Evolutionary conservation across 257 asterid species (phyloP).

Genomic region (Nicotiana noctiflora): DNA sequence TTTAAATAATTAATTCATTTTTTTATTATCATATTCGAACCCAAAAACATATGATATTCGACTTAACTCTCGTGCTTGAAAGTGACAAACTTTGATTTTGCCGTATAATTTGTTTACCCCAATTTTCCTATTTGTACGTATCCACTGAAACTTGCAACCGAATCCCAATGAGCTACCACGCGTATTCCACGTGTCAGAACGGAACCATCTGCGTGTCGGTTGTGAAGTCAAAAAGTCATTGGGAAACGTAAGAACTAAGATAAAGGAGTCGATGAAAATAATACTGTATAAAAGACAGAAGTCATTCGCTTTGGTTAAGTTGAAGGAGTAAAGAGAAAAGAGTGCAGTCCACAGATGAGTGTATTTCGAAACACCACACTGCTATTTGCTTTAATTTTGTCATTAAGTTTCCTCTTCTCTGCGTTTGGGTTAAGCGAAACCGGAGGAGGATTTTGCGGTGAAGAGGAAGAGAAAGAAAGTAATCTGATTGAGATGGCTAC

Average conservation of each 20-base stretch:
- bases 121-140: not conserved
- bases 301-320: not conserved
- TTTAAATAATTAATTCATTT: too few relatives aligned
- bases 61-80: too few relatives aligned
- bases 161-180: not conserved
- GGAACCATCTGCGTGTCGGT: not conserved
- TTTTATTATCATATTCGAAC: too few relatives aligned
- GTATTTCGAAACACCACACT: not conserved
- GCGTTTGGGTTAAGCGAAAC: constrained; percentile 8
- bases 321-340: not conserved
- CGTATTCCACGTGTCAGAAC: not conserved
- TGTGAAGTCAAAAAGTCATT: not conserved
- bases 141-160: not conserved
- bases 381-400: not conserved
- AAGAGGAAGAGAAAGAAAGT: constrained; percentile 8
- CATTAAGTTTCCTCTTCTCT: not conserved
- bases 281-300: not conserved
- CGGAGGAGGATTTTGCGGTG: constrained; percentile 37
- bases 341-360: not conserved
- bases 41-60: too few relatives aligned
- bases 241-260: not conserved
- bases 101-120: not conserved
- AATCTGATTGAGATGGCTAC: constrained; percentile 38
- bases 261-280: not conserved
- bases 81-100: not conserved